Evolutionary conservation across 1,284 basidiomycete genomes (phyloP).

Genomic region (Leccinum solheimii): DNA sequence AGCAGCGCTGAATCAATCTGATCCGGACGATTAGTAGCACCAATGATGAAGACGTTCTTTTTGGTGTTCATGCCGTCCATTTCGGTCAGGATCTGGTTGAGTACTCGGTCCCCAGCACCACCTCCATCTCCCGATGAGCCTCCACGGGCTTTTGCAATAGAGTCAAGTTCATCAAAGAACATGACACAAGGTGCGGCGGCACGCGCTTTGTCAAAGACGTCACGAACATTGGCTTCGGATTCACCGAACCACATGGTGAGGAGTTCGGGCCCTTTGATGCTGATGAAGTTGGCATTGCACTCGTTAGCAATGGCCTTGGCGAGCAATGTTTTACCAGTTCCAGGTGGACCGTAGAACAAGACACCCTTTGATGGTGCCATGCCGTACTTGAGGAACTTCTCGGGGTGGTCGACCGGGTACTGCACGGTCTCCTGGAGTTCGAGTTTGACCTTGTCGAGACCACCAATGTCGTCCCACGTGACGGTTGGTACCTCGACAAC

Average conservation of each 20-base stretch:
- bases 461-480: slow-evolving; percentile 99
- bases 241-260: slow-evolving; percentile 99
- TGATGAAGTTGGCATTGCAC: slow-evolving; percentile 99
- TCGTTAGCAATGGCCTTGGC: slow-evolving; percentile 99
- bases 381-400: slow-evolving; percentile 99
- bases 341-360: slow-evolving; percentile 94
- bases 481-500: slow-evolving; percentile 91
- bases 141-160: slow-evolving; percentile 97
- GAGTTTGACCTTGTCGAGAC: slow-evolving; percentile 98
- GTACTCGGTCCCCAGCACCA: slow-evolving; percentile 95
- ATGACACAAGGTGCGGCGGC: slow-evolving; percentile 99
- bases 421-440: slow-evolving; percentile 99
- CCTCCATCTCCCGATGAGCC: slow-evolving; percentile 82
- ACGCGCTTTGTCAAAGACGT: slow-evolving; percentile 99
- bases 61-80: slow-evolving; percentile 99
- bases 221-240: slow-evolving; percentile 98
- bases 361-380: slow-evolving; percentile 99
- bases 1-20: slow-evolving; percentile 97
- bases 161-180: slow-evolving; percentile 99
- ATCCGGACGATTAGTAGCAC: slow-evolving; percentile 98
- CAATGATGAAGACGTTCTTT: slow-evolving; percentile 99
- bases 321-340: slow-evolving; percentile 94
- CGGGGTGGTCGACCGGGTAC: slow-evolving; percentile 99
- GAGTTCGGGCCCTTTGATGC: slow-evolving; percentile 95
- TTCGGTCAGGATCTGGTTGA: slow-evolving; percentile 97